phyloP scores from a whole-genome alignment of 441 rosid genomes.

The Eugenia klotzschiana region DNA sequence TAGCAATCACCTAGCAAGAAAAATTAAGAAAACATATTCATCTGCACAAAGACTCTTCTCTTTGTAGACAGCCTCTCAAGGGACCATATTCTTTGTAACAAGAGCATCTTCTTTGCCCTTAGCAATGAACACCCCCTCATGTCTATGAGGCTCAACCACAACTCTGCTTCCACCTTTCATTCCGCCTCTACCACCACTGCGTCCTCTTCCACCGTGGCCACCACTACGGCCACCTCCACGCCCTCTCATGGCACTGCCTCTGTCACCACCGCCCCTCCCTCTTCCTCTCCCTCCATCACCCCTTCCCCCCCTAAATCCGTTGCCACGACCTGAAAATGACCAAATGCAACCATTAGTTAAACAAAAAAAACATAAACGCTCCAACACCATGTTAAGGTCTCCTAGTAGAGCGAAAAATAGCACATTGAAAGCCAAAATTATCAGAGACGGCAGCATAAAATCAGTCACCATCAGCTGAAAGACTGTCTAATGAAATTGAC shows the following conservation, averaged over 20 bases:
- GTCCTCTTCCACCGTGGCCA: neutral
- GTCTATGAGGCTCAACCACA: conserved; percentile 82
- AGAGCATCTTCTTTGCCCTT: conserved; percentile 96
- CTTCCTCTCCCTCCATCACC: conserved; percentile 7
- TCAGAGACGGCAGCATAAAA: neutral
- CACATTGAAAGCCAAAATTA: neutral
- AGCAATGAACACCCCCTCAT: conserved; percentile 74
- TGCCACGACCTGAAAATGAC: neutral
- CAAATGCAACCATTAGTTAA: neutral
- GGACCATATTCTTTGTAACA: conserved; percentile 84
- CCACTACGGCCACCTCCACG: conserved; percentile 27
- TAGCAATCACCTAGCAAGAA: neutral
- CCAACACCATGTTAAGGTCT: neutral
- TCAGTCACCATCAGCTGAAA: neutral
- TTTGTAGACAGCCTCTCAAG: conserved; percentile 88
- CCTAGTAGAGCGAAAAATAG: neutral
- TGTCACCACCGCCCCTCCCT: conserved; percentile 22
- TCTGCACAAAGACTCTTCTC: conserved; percentile 86
- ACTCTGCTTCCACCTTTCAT: conserved; percentile 93
- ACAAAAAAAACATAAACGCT: neutral
- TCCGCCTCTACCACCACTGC: conserved; percentile 32
- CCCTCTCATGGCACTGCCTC: conserved; percentile 16
- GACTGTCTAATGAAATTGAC: neutral
- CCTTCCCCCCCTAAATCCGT: neutral
- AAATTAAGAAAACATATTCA: neutral